Evolutionary conservation across 305 asterid genomes (phyloP), one percentile per base, ranked within the genome.

Genomic region (Solanum hybrid): DNA sequence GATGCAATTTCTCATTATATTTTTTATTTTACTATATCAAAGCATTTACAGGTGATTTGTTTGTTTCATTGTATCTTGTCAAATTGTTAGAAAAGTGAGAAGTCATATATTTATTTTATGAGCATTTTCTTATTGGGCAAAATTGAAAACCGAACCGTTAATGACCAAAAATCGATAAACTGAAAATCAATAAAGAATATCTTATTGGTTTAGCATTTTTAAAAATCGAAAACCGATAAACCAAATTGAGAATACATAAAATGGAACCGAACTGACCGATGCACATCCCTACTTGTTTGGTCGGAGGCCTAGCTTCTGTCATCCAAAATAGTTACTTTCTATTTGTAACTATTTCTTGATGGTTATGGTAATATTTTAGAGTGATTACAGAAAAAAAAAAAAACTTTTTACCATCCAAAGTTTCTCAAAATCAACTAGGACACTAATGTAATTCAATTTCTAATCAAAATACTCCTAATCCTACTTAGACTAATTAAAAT

Each of bases 81-180:
- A 51, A 16, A 51, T 51, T 51, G 22, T 16, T 51, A 51, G 0
- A 51, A 0, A 51, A 51, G n/a, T 51, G 64, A 46, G 7, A 46
- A 46, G 5, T 14, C 64, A 46, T 16, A 2, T 16, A 51, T 51
- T 51, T 16, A 51, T 14, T 51, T 16, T 51, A 51, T 51, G 22
- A 51, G n/a, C 22, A 51, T 51, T 51, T 46, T 46, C 3, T 46
- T 46, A 46, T 46, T 46, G 60, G n/a, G 0, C 64, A 51, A 16
- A 46, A 51, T 0, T 0, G 0, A 51, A 51, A 46, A 46, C 0
- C 1, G 1, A 46, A 46, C 0, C 0, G 0, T 51, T 51, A 51
- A 51, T 51, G 8, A 14, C 7, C 22, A 46, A 46, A 42, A 46
- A 46, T 0, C 22, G 0, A 46, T 46, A 46, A 46, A 46, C 0